Base-by-base conservation (phyloP, 805 yeast species). In the Ogataea corticis region DNA sequence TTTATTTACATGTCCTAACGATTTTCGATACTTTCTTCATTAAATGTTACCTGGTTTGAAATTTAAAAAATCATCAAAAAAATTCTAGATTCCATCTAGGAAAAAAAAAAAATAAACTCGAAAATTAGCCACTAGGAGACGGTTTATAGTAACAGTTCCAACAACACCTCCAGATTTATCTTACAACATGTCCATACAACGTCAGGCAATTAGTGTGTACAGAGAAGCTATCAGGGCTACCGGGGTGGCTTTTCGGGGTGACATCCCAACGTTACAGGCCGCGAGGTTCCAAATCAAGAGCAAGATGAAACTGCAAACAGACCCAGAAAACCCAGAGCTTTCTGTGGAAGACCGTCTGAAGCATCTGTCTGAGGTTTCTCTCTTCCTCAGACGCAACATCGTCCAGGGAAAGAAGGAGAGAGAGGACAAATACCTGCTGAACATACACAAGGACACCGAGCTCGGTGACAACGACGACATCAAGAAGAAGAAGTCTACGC, bases 401-500 rank as follows among this genome's bases (percentile, higher is more conserved):
- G 97, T 92, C 3, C 99, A 92, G 67, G 98, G 96, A 7, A 71
- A 67, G 49, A 75, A 68, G 55, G 49, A 48, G 16, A 61, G 58
- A 2, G 69, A 69, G 13, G 77, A 72, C 3, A 75, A 69, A 39
- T 79, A 73, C 58, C 65, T 68, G 41, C 72, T 92, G 57, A 84
- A 84, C 54, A 82, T 92, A 54, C 97, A 89, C 61, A 67, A 79
- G 39, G 80, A 85, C 38, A 87, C 95, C 0, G 98, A 92, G 66
- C 70, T 92, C 42, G 98, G 97, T 15, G 96, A 90, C 61, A 92
- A 92, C 63, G 96, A 90, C 29, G 75, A 81, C 37, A 76, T 87
- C 54, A 86, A 84, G 62, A 76, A 70, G 50, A 67, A 72, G 34
- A 52, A 51, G 15, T 48, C 54, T 12, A 49, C 46, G 14, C 16